phyloP scores from a whole-genome alignment of 2,329 filamentous ascomycete genomes.

The Paraphoma chrysanthemicola region DNA sequence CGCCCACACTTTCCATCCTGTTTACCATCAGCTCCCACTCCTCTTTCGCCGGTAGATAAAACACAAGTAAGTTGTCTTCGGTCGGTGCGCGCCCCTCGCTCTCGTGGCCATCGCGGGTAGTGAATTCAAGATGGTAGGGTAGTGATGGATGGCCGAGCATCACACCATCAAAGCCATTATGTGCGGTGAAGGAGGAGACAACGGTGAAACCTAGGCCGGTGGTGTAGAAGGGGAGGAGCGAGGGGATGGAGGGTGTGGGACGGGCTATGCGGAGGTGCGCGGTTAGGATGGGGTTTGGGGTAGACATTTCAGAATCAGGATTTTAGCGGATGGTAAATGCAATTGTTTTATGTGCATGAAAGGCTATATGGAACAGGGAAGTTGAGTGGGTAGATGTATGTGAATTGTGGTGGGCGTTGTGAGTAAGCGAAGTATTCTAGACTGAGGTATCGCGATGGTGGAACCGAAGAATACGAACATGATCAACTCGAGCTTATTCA shows the following conservation, averaged over 20 bases:
- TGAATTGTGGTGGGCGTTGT: not conserved
- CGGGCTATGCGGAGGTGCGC: slow-evolving; percentile 51
- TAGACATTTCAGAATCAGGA: not conserved
- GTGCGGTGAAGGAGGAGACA: slow-evolving; percentile 44
- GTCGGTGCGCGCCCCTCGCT: slow-evolving; percentile 46
- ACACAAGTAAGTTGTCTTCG: slow-evolving; percentile 54
- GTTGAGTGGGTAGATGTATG: not conserved
- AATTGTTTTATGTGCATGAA: not conserved
- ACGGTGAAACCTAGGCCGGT: slow-evolving; percentile 51
- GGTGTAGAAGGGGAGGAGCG: slow-evolving; percentile 53
- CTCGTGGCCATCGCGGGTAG: slow-evolving; percentile 42
- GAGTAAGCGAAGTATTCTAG: not conserved
- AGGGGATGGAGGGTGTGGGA: slow-evolving; percentile 49
- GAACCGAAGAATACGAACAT: not conserved
- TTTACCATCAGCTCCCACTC: slow-evolving; percentile 40
- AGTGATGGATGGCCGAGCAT: slow-evolving; percentile 51
- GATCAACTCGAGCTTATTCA: no score
- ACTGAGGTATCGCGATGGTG: not conserved
- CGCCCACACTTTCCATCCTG: slow-evolving; percentile 37
- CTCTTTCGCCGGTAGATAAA: slow-evolving; percentile 49
- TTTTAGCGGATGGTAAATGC: not conserved
- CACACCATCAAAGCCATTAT: slow-evolving; percentile 52
- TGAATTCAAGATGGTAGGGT: slow-evolving; percentile 56
- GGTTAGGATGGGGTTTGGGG: slow-evolving; percentile 10
- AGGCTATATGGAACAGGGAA: not conserved